Evolutionary conservation across 495 filamentous ascomycete genomes (phyloP).

Genomic region (Polyplosphaeria fusca): DNA sequence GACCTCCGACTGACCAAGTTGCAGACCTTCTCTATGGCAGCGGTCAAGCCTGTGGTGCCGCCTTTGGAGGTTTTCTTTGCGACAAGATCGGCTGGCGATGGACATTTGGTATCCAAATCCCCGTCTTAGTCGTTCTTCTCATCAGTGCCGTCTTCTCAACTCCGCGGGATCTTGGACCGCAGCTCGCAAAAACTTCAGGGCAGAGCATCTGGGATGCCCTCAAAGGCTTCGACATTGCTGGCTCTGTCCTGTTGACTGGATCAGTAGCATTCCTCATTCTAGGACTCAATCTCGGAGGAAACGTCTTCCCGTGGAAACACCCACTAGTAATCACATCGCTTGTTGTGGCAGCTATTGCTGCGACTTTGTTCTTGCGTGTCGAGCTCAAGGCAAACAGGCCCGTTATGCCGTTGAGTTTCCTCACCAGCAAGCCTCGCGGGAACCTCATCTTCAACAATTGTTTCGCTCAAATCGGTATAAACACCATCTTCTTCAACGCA

Average conservation of each 20-base stretch:
- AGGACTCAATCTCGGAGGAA: constrained; percentile 75
- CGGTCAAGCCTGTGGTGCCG: constrained; percentile 64
- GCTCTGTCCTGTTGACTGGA: constrained; percentile 61
- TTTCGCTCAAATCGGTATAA: constrained; percentile 60
- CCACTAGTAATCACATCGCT: constrained; percentile 66
- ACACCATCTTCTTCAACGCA: constrained; percentile 73
- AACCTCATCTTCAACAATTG: constrained; percentile 70
- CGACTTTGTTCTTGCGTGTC: constrained; percentile 58
- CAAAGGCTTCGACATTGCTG: constrained; percentile 64
- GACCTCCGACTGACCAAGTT: too few relatives aligned
- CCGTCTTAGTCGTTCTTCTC: constrained; percentile 59
- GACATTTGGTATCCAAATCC: constrained; percentile 67
- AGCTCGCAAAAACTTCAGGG: constrained; percentile 46
- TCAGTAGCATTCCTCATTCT: constrained; percentile 67
- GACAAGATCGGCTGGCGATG: constrained; percentile 73
- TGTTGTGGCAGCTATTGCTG: constrained; percentile 52
- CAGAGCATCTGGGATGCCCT: constrained; percentile 56
- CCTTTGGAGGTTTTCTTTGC: constrained; percentile 69
- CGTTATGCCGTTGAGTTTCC: constrained; percentile 67
- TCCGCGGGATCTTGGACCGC: constrained; percentile 59
- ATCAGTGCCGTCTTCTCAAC: constrained; percentile 54
- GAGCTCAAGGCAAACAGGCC: constrained; percentile 60
- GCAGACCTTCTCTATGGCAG: constrained; percentile 64
- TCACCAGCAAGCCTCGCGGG: constrained; percentile 58
- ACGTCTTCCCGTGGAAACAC: constrained; percentile 69